Evolutionary conservation across 2,329 filamentous ascomycete genomes (phyloP).

Genomic region (Polychaeton citri): DNA sequence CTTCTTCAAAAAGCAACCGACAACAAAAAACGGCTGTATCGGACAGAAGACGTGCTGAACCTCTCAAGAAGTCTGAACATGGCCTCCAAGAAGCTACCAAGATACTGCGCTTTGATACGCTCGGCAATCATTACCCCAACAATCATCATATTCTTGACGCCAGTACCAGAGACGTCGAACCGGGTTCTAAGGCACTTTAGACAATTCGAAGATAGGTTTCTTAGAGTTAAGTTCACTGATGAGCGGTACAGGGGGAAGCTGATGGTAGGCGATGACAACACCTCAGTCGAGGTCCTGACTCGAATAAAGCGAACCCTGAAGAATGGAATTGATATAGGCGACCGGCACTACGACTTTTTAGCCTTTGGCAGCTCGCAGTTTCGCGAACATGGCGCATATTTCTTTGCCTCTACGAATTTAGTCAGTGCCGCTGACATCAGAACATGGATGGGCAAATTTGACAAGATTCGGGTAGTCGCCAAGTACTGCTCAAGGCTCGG

Average conservation of each 20-base stretch:
- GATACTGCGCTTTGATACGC: slow-evolving; percentile 61
- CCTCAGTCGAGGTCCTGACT: slow-evolving; percentile 45
- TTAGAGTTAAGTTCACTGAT: slow-evolving; percentile 81
- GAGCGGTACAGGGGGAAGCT: slow-evolving; percentile 46
- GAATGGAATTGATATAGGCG: slow-evolving; percentile 72
- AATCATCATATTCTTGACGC: slow-evolving; percentile 63
- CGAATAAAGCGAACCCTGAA: slow-evolving; percentile 58
- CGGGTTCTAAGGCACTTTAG: slow-evolving; percentile 64
- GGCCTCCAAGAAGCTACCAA: slow-evolving; percentile 30
- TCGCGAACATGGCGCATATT: slow-evolving; percentile 80
- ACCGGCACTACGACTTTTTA: slow-evolving; percentile 73
- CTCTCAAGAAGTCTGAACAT: slow-evolving; percentile 26
- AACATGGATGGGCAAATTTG: slow-evolving; percentile 74
- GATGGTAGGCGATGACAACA: slow-evolving; percentile 16
- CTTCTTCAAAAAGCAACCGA: slow-evolving; percentile 65
- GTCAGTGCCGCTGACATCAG: slow-evolving; percentile 66
- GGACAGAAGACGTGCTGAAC: slow-evolving; percentile 61
- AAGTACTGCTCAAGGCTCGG: slow-evolving; percentile 82
- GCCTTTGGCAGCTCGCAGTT: slow-evolving; percentile 95
- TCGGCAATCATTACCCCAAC: slow-evolving; percentile 75
- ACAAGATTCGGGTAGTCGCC: slow-evolving; percentile 67
- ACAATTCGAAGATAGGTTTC: slow-evolving; percentile 60
- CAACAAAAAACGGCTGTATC: slow-evolving; percentile 44
- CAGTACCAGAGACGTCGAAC: slow-evolving; percentile 75
- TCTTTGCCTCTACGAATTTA: slow-evolving; percentile 62